Conservation (phyloP, 1,284 basidiomycete species). For the Golubevia sp. region DNA sequence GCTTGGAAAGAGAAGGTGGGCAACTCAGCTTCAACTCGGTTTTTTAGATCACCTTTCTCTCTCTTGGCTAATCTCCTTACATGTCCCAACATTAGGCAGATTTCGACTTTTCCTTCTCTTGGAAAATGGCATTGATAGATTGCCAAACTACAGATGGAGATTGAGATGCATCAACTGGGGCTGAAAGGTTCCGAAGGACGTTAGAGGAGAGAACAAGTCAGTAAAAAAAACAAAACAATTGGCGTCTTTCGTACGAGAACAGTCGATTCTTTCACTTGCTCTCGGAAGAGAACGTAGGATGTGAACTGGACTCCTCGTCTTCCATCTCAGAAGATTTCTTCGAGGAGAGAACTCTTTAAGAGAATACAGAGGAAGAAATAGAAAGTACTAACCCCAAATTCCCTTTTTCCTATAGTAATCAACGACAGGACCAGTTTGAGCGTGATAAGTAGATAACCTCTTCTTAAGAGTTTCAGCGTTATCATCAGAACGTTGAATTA, state of each 20-base stretch:
- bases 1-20: background rate
- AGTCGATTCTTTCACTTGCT: too few species aligned
- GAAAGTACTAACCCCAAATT: conserved; percentile 43
- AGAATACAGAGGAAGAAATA: too few species aligned
- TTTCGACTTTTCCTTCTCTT: conserved; percentile 11
- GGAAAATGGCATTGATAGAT: conserved; percentile 54
- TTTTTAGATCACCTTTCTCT: too few species aligned
- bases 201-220: conserved; percentile 4
- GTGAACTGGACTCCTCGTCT: too few species aligned
- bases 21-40: too few species aligned
- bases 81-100: too few species aligned
- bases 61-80: too few species aligned
- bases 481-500: conserved; percentile 67
- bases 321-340: too few species aligned
- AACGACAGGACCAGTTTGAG: conserved; percentile 59
- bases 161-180: conserved; percentile 52
- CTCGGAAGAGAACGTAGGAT: too few species aligned
- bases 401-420: conserved; percentile 61
- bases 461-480: conserved; percentile 82
- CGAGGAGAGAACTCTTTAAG: too few species aligned
- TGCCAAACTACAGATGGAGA: conserved; percentile 52
- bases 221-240: background rate
- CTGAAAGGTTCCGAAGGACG: too few species aligned
- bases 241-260: background rate
- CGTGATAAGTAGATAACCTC: conserved; percentile 83